Percentiles rank a stretch among this genome's conserved stretches.
Evolutionary conservation across 2,329 filamentous ascomycete species (phyloP).

Genomic region (Colletotrichum spinosum): DNA sequence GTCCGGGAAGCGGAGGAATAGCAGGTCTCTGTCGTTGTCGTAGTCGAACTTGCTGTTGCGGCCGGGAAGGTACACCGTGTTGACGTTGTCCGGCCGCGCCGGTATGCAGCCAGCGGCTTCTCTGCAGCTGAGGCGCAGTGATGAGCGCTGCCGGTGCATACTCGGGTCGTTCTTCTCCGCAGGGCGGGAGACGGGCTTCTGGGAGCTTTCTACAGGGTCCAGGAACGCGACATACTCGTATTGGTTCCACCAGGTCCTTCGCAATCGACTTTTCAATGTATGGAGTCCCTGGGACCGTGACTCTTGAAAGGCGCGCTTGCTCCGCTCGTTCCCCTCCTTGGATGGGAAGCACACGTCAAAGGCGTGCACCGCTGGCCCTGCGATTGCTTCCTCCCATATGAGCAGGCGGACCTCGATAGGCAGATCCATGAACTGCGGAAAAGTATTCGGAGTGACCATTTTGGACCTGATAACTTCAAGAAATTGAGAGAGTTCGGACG

Average conservation of each 20-base stretch:
- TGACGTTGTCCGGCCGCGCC: constrained; percentile 29
- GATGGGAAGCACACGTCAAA: constrained; percentile 45
- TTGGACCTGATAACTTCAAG: constrained; percentile 44
- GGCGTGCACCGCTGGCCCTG: constrained; percentile 42
- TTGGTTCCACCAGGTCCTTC: background rate
- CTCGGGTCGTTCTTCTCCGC: background rate
- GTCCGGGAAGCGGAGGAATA: constrained; percentile 43
- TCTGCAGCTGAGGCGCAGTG: constrained; percentile 27
- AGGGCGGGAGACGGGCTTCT: background rate
- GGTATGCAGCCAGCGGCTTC: constrained; percentile 18
- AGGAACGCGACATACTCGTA: constrained; percentile 22
- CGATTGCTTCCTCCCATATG: constrained; percentile 21
- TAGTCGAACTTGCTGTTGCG: constrained; percentile 40
- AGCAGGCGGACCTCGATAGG: constrained; percentile 18
- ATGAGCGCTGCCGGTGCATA: constrained; percentile 18
- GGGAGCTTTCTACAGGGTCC: background rate
- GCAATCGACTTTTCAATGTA: background rate
- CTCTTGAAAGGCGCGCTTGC: constrained; percentile 4
- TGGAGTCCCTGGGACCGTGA: background rate
- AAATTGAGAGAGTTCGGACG: constrained; percentile 4
- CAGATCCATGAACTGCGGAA: constrained; percentile 20
- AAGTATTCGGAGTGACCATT: constrained; percentile 10
- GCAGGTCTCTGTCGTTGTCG: constrained; percentile 41
- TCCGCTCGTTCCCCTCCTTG: constrained; percentile 24
- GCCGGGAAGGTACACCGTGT: constrained; percentile 42